Evolutionary conservation across 805 yeast genomes (phyloP).

Genomic region (Nakazawaea siamensis): DNA sequence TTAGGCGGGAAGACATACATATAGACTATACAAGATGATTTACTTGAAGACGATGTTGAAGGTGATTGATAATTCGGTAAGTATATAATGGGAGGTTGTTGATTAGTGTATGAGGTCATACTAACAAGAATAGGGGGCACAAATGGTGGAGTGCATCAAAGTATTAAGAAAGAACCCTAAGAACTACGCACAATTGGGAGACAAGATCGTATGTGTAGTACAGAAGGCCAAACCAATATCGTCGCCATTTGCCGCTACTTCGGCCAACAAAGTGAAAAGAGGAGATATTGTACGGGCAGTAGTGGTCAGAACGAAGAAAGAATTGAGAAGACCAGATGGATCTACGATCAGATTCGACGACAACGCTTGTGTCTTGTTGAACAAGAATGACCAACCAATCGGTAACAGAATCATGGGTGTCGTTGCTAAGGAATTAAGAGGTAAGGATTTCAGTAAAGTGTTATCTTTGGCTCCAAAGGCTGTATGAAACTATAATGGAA

Average conservation of each 20-base stretch:
- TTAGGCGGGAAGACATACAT: no score
- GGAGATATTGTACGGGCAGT: conserved; percentile 96
- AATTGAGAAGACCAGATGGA: conserved; percentile 77
- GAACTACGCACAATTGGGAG: conserved; percentile 81
- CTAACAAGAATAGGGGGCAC: conserved; percentile 52
- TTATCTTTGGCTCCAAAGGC: conserved; percentile 88
- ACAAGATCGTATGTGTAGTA: conserved; percentile 88
- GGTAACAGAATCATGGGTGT: conserved; percentile 90
- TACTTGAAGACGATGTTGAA: conserved; percentile 81
- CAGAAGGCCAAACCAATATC: conserved; percentile 80
- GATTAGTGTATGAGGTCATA: background rate
- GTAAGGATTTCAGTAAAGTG: conserved; percentile 75
- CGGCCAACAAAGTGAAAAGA: conserved; percentile 79
- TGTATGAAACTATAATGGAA: conserved; percentile 27
- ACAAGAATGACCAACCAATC: conserved; percentile 84
- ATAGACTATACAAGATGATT: conserved; percentile 52
- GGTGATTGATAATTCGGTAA: conserved; percentile 82
- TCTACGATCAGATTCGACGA: conserved; percentile 83
- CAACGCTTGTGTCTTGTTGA: conserved; percentile 92
- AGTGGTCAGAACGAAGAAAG: conserved; percentile 78
- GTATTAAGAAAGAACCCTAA: conserved; percentile 84
- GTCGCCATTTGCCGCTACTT: conserved; percentile 63
- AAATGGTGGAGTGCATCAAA: conserved; percentile 90
- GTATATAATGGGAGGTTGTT: conserved; percentile 8
- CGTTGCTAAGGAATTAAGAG: conserved; percentile 85